Base-by-base conservation (phyloP, 2,329 filamentous ascomycete species). In the Gyromitra esculenta region DNA sequence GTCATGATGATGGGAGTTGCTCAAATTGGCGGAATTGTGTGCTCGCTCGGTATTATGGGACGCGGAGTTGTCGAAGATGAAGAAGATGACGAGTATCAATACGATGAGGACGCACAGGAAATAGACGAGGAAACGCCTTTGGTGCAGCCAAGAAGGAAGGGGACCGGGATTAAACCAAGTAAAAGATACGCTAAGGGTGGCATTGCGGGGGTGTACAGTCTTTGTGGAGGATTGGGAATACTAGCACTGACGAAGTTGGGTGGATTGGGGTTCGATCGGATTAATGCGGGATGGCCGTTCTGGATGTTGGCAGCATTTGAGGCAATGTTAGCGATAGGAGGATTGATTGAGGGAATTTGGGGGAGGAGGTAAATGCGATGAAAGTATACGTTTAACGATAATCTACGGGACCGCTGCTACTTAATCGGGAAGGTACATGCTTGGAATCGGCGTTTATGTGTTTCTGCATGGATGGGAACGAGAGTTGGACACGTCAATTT, bases 1-100 rank as follows among this genome's bases (percentile, higher is more conserved):
- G 78, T 78, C 18, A 89, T 91, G 0, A 84, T 97, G 18, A 89
- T 98, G 50, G 96, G 96, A 13, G 89, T 97, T 81, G 96, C 93
- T 81, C 96, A 99, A 84, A 98, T 99, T 77, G 96, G 95, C 1
- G 92, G 94, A 9, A 98, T 99, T 75, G 96, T 99, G 0, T 97
- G 94, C 84, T 97, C 93, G 79, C 87, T 99, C n/a, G 94, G 92
- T 0, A 89, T 96, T 0, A 87, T 99, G 1, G 93, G 93, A 48
- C 89, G 90, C 15, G 94, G 94, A 2, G 91, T 98, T 25, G 85
- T 85, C 73, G 73, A 81, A 18, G 73, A 76, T n/a, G 60, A 71
- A 18, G 68, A 71, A 9, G 41, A 21, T 39, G 76, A 7, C 76
- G 70, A 59, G 54, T 57, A 78, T 25, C 60, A 35, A 25, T 52